Conservation (phyloP, 2,329 filamentous ascomycete genomes). For the Arthrobotrys entomopaga region DNA sequence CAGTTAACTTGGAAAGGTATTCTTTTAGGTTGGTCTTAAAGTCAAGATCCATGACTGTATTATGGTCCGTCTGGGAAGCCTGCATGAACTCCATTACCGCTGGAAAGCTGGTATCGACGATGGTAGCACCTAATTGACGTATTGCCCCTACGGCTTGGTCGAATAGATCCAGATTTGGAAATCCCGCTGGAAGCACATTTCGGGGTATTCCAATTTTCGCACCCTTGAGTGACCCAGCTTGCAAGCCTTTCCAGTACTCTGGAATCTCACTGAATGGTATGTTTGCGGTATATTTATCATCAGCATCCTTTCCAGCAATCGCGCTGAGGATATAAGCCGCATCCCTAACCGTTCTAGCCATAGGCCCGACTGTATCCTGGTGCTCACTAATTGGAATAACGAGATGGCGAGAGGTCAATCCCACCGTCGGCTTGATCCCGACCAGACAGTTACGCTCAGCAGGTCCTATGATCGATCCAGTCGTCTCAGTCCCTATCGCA, state of each 20-base stretch:
- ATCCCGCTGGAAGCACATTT: not conserved
- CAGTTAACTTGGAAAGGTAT: conserved; percentile 18
- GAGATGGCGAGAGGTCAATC: conserved; percentile 70
- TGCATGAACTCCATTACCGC: not conserved
- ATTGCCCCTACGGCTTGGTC: conserved; percentile 22
- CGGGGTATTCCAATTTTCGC: conserved; percentile 38
- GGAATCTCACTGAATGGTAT: conserved; percentile 39
- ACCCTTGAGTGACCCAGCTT: conserved; percentile 25
- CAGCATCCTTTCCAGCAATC: conserved; percentile 72
- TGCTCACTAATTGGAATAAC: conserved; percentile 75
- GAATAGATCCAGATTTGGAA: conserved; percentile 1
- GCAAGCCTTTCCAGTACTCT: conserved; percentile 27
- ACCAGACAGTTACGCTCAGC: conserved; percentile 69
- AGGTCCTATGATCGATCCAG: conserved; percentile 72
- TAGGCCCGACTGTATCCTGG: conserved; percentile 75
- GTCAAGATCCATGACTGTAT: not conserved
- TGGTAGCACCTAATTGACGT: conserved; percentile 16
- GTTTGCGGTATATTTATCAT: conserved; percentile 73
- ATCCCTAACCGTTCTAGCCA: conserved; percentile 75
- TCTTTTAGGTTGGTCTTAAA: conserved; percentile 27
- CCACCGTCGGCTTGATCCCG: conserved; percentile 75
- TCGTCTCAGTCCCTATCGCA: conserved; percentile 69
- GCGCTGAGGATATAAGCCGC: conserved; percentile 73
- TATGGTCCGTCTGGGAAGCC: not conserved
- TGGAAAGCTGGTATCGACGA: conserved; percentile 24